Evolutionary conservation across 2,329 filamentous ascomycete species (phyloP).

Genomic region (Scedosporium apiospermum): DNA sequence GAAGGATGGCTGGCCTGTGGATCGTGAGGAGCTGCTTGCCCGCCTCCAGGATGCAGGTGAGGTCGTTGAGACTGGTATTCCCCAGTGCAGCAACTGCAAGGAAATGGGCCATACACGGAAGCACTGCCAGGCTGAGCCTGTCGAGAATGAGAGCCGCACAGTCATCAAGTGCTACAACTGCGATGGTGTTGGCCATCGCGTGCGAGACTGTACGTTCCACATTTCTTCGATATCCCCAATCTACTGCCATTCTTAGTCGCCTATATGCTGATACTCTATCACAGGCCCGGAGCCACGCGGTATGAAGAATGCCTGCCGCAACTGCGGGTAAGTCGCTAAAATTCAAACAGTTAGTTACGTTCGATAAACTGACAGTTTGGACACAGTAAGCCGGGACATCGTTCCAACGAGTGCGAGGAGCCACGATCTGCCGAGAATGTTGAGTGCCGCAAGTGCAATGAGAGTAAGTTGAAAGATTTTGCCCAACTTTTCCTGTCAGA

Average conservation of each 20-base stretch:
- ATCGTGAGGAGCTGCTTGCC: constrained; percentile 47
- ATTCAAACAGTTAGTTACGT: neutral
- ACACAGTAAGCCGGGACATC: constrained; percentile 39
- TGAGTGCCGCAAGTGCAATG: constrained; percentile 56
- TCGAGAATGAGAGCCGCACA: constrained; percentile 32
- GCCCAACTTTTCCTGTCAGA: neutral
- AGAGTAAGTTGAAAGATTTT: constrained; percentile 34
- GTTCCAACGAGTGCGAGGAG: constrained; percentile 41
- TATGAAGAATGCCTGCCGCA: constrained; percentile 58
- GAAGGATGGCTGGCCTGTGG: constrained; percentile 48
- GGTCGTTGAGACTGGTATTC: constrained; percentile 46
- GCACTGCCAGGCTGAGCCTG: constrained; percentile 48
- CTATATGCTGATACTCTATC: constrained; percentile 8
- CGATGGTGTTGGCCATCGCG: constrained; percentile 51
- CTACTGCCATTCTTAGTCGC: neutral
- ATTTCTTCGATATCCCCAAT: constrained; percentile 14
- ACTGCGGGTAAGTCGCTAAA: constrained; percentile 44
- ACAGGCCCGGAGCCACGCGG: constrained; percentile 49
- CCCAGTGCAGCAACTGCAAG: constrained; percentile 54
- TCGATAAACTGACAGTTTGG: constrained; percentile 7
- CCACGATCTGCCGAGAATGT: constrained; percentile 53
- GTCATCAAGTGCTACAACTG: constrained; percentile 58
- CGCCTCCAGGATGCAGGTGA: constrained; percentile 60
- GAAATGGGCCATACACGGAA: constrained; percentile 55
- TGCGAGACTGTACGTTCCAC: constrained; percentile 56